phyloP scores from a whole-genome alignment of 2,329 filamentous ascomycete genomes.

The Achaetomium macrosporum region DNA sequence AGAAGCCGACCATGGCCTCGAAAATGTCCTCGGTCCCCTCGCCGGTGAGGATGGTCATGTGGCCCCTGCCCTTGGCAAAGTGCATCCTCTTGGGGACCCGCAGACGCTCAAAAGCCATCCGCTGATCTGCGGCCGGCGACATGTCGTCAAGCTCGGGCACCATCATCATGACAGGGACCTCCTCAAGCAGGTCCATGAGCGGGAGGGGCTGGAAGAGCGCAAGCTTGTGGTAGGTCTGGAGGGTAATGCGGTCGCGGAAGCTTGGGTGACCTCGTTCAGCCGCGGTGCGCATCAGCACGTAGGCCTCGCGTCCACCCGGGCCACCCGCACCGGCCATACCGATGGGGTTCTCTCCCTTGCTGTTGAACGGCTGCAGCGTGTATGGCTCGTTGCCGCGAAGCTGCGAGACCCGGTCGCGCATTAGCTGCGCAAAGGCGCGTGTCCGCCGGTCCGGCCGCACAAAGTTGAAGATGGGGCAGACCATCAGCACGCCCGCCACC shows the following conservation, averaged over 20 bases:
- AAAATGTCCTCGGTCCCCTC: neutral
- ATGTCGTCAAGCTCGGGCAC: conserved; percentile 28
- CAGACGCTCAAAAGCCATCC: conserved; percentile 2
- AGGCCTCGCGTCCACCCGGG: conserved; percentile 20
- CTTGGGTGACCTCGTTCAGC: conserved; percentile 16
- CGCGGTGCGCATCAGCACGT: conserved; percentile 20
- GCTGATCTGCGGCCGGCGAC: conserved; percentile 23
- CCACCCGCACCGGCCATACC: conserved; percentile 25
- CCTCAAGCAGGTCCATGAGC: conserved; percentile 17
- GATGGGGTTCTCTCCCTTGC: conserved; percentile 33
- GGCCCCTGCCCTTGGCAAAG: neutral
- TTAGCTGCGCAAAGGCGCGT: conserved; percentile 17
- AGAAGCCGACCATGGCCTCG: neutral
- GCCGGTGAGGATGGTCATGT: neutral
- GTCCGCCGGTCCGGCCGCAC: conserved; percentile 11
- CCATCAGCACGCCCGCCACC: conserved; percentile 14
- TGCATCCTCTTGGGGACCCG: neutral
- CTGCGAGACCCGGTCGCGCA: conserved; percentile 29
- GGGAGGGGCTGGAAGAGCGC: conserved; percentile 22
- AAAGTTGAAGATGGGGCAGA: conserved; percentile 24
- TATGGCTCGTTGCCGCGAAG: conserved; percentile 34
- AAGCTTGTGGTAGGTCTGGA: conserved; percentile 27
- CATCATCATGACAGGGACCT: conserved; percentile 26
- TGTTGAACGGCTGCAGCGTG: conserved; percentile 32
- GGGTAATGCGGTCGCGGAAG: conserved; percentile 25